Evolutionary conservation across 2,329 filamentous ascomycete genomes (phyloP).

Genomic region (Penicillium aurantiogriseum): DNA sequence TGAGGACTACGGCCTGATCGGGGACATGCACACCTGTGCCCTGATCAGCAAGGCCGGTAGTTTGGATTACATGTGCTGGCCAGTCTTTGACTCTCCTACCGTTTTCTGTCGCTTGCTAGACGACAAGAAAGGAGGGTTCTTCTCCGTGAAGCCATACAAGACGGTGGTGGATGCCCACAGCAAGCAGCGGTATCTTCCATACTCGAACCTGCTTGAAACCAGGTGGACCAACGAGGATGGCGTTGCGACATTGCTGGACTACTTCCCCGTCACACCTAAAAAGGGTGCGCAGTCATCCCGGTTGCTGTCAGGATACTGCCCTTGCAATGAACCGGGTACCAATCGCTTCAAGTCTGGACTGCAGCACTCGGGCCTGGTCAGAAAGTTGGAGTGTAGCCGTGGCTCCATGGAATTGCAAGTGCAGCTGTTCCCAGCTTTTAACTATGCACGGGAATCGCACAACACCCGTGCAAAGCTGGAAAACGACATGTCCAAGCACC

Average conservation of each 20-base stretch:
- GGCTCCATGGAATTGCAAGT: conserved; percentile 64
- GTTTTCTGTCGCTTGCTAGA: conserved; percentile 73
- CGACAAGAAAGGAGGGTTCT: conserved; percentile 71
- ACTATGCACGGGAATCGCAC: conserved; percentile 66
- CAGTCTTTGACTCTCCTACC: conserved; percentile 74
- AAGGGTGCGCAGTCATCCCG: conserved; percentile 44
- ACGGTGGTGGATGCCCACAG: conserved; percentile 55
- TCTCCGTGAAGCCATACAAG: conserved; percentile 59
- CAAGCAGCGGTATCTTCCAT: conserved; percentile 75
- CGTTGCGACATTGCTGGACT: conserved; percentile 70
- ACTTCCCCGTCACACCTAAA: conserved; percentile 69
- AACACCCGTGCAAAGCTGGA: conserved; percentile 35
- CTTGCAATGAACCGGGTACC: conserved; percentile 43
- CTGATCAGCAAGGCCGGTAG: conserved; percentile 72
- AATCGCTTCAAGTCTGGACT: conserved; percentile 48
- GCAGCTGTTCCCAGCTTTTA: conserved; percentile 70
- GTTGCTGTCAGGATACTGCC: conserved; percentile 34
- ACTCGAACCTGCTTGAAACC: conserved; percentile 72
- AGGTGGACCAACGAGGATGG: conserved; percentile 75
- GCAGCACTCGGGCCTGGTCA: conserved; percentile 55
- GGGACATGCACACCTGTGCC: conserved; percentile 76
- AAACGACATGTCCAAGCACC: conserved; percentile 37
- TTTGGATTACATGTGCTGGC: conserved; percentile 79
- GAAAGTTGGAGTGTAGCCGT: conserved; percentile 70
- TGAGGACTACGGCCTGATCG: conserved; percentile 77